Evolutionary conservation across 352 stramenopile species (phyloP), one percentile per base, ranked within the genome.

Genomic region (Phytophthora palmivora): DNA sequence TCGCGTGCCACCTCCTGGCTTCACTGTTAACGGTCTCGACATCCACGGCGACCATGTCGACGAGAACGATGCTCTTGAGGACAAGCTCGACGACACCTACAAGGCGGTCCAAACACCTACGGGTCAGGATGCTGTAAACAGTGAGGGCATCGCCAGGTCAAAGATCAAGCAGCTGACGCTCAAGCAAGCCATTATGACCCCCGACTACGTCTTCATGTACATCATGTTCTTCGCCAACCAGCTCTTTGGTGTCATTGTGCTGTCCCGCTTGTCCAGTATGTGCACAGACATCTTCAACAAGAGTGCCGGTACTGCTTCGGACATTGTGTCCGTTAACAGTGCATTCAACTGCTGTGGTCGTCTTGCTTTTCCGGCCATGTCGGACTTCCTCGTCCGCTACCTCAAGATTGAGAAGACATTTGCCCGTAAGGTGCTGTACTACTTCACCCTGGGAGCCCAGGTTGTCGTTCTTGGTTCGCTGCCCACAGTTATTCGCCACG

Each of bases 211-310:
- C 50, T 82, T 84, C 70, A 78, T 89, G 57, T 89, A 88, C 65
- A 68, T 89, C 45, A 87, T 85, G 76, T 84, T 88, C 63, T 85
- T 84, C 39, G 72, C 58, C 51, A 84, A 83, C 58, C 79, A 87
- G 69, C 71, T 85, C 19, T 89, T 84, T 41, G 78, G 80, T 7
- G 74, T 87, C 44, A 84, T 88, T 37, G 76, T 87, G 46, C 78
- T 89, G 41, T 88, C 80, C 4, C 80, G 78, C 58, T 69, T 89
- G 4, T 82, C 74, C 33, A 66, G 54, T 39, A 87, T 89, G 78
- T 83, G 72, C 39, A 67, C 64, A 0, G 73, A 82, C 19, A 69
- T 88, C 8, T 88, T 88, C 59, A 60, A 55, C 49, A 82, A 82
- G 56, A 79, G 60, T 7, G 28, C 74, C 1, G 56, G 44, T 12